Percentiles rank a stretch among this genome's conserved stretches.
Evolutionary conservation across 768 basidiomycete genomes (phyloP).

Genomic region (Kwoniella sp.): DNA sequence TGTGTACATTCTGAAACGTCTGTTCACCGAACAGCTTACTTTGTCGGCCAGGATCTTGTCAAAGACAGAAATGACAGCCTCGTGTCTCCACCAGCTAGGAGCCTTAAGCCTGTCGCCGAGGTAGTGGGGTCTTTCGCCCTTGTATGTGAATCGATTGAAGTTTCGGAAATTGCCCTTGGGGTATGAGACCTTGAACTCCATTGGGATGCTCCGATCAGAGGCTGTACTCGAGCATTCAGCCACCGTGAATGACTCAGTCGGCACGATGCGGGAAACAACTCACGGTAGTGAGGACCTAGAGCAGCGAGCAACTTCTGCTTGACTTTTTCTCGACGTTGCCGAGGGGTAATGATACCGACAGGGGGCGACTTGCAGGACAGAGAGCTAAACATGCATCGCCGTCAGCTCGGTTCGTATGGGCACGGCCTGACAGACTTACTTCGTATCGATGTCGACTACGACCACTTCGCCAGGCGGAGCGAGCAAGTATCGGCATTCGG

Average conservation of each 20-base stretch:
- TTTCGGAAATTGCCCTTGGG: slow-evolving; percentile 88
- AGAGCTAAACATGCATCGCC: slow-evolving; percentile 60
- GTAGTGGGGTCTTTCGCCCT: slow-evolving; percentile 70
- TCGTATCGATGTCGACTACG: slow-evolving; percentile 76
- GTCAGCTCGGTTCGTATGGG: neutral
- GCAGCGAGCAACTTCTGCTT: slow-evolving; percentile 32
- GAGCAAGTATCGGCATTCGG: slow-evolving; percentile 77
- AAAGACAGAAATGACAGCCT: slow-evolving; percentile 85
- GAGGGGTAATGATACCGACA: slow-evolving; percentile 65
- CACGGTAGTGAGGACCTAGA: slow-evolving; percentile 35
- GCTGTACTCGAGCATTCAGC: slow-evolving; percentile 21
- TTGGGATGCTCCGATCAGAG: slow-evolving; percentile 53
- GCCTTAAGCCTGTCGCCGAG: slow-evolving; percentile 87
- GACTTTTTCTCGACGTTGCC: slow-evolving; percentile 40
- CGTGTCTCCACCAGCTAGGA: slow-evolving; percentile 93
- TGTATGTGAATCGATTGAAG: slow-evolving; percentile 85
- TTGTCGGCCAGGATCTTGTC: slow-evolving; percentile 82
- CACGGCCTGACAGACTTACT: slow-evolving; percentile 32
- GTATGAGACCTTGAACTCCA: slow-evolving; percentile 93
- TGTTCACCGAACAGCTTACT: slow-evolving; percentile 58
- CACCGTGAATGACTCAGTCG: neutral
- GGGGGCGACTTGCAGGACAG: slow-evolving; percentile 66
- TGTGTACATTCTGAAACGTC: neutral
- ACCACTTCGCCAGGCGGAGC: slow-evolving; percentile 78
- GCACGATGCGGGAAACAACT: slow-evolving; percentile 60